phyloP scores from a whole-genome alignment of 2,329 filamentous ascomycete genomes.

The Colletotrichum sp. region DNA sequence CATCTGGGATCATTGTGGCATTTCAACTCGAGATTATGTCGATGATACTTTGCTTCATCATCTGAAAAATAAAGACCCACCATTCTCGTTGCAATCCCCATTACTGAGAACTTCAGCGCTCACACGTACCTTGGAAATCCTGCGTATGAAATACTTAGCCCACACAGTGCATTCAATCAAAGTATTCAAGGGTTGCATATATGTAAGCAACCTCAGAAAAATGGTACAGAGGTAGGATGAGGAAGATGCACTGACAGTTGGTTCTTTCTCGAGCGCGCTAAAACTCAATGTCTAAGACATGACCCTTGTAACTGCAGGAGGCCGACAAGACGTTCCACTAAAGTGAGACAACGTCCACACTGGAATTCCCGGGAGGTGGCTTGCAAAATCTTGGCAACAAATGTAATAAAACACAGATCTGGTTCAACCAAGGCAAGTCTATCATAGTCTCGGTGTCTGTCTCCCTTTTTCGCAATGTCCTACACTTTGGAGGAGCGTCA shows the following conservation, averaged over 20 bases:
- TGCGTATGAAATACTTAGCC: fast-evolving
- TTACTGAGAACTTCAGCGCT: too few species aligned
- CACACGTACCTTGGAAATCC: too few species aligned
- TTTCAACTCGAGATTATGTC: too few species aligned
- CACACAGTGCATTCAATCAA: too few species aligned
- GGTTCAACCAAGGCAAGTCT: background rate
- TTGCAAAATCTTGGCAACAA: background rate
- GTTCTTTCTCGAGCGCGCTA: background rate
- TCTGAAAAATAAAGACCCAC: too few species aligned
- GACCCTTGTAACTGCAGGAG: background rate
- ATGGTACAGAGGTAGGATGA: background rate
- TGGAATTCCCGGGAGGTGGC: background rate
- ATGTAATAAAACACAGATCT: background rate
- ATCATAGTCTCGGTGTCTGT: background rate
- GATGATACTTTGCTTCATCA: too few species aligned
- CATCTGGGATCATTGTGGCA: too few species aligned
- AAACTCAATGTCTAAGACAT: background rate
- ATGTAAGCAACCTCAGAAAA: background rate
- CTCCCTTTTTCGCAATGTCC: background rate
- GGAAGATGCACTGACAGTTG: background rate
- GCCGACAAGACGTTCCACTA: background rate
- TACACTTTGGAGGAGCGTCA: background rate
- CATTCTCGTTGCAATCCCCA: too few species aligned
- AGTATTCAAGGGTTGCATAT: background rate
- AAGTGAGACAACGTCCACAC: background rate